Percentiles rank a stretch among this genome's conserved stretches.
Evolutionary conservation across 2,329 filamentous ascomycete genomes (phyloP).

Genomic region (Penicillium sp.): DNA sequence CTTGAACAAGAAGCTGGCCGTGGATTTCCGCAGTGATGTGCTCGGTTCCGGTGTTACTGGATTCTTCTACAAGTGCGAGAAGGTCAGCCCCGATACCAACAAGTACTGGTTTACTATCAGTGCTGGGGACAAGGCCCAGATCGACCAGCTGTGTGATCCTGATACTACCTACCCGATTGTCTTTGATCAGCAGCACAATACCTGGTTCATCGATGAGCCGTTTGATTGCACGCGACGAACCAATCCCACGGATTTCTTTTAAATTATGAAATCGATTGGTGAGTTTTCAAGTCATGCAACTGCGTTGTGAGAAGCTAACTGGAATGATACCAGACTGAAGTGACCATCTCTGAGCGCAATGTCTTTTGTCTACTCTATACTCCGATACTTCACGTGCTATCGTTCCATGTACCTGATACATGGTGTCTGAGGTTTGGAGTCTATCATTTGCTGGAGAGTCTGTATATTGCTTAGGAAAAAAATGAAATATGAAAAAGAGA

Average conservation of each 20-base stretch:
- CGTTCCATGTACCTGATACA: too few species aligned
- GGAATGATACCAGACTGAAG: too few species aligned
- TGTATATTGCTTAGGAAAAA: neutral
- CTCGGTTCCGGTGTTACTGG: constrained; percentile 17
- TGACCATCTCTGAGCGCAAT: too few species aligned
- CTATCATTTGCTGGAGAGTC: neutral
- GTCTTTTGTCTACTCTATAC: too few species aligned
- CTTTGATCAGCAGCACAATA: constrained; percentile 20
- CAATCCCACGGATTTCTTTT: constrained; percentile 5
- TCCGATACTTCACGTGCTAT: too few species aligned
- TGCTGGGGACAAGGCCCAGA: constrained; percentile 15
- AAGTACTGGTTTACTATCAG: constrained; percentile 26
- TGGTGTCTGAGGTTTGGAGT: too few species aligned
- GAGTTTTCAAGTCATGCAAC: neutral
- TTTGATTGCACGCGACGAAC: constrained; percentile 23
- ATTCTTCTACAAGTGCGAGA: constrained; percentile 27
- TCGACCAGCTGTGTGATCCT: constrained; percentile 18
- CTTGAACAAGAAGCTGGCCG: constrained; percentile 22
- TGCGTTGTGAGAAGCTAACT: neutral
- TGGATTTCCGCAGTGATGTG: constrained; percentile 25
- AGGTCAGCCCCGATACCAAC: constrained; percentile 22
- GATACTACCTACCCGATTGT: constrained; percentile 21
- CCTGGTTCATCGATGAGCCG: constrained; percentile 26
- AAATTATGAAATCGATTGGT: neutral
- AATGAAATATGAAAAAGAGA: neutral